phyloP scores from a whole-genome alignment of 768 basidiomycete species.

The Rhizopogon roseolus region DNA sequence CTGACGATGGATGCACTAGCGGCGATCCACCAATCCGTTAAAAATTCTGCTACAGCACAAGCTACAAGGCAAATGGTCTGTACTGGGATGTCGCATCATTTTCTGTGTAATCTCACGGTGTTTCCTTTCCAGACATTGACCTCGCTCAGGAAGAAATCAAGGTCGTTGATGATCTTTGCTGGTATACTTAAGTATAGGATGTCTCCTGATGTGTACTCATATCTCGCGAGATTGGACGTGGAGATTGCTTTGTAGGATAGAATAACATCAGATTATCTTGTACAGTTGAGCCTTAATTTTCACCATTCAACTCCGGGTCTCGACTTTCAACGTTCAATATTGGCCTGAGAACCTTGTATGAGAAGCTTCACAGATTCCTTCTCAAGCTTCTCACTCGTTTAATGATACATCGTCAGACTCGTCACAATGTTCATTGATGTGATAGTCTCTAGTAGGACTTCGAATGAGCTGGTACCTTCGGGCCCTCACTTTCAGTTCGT shows the following conservation, averaged over 20 bases:
- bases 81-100: slow-evolving; percentile 12
- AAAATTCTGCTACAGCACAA: slow-evolving; percentile 68
- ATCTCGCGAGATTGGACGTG: slow-evolving; percentile 80
- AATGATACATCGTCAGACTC: neutral
- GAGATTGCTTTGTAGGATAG: slow-evolving; percentile 63
- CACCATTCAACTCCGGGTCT: no score
- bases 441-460: neutral
- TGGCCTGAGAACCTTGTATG: no score
- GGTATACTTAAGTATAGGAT: slow-evolving; percentile 86
- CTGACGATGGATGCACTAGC: slow-evolving; percentile 92
- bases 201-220: slow-evolving; percentile 86
- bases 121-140: slow-evolving; percentile 48
- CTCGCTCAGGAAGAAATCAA: slow-evolving; percentile 70
- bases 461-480: neutral
- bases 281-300: no score
- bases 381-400: no score
- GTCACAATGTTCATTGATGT: neutral
- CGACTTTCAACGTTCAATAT: no score
- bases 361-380: no score
- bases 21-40: slow-evolving; percentile 72
- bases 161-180: slow-evolving; percentile 85
- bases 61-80: slow-evolving; percentile 72
- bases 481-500: neutral
- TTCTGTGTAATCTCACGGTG: slow-evolving; percentile 12
- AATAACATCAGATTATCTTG: neutral